phyloP scores from a whole-genome alignment of 305 asterid species.

The Fraxinus sp. region DNA sequence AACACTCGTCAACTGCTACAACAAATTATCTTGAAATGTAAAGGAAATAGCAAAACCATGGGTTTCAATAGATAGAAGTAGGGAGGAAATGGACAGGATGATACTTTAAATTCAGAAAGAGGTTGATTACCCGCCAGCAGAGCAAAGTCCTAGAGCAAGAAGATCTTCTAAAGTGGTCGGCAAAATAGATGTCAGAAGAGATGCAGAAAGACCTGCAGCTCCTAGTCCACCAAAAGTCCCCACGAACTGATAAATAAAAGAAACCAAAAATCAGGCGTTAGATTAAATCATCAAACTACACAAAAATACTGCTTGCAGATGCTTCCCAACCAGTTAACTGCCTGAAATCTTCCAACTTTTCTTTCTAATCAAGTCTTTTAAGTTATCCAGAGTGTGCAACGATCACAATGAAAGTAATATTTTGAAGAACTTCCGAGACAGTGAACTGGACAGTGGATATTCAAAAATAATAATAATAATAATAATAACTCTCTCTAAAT shows the following conservation, averaged over 20 bases:
- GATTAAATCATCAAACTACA: neutral
- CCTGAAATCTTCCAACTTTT: neutral
- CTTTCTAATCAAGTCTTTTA: neutral
- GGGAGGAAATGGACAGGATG: neutral
- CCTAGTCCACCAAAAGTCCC: conserved; percentile 89
- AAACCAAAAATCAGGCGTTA: conserved; percentile 19
- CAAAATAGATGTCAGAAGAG: conserved; percentile 84
- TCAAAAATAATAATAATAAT: neutral
- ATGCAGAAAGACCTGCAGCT: conserved; percentile 91
- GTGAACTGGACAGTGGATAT: neutral
- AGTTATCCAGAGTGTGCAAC: neutral
- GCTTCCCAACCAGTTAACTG: neutral
- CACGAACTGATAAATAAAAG: conserved; percentile 59
- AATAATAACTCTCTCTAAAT: neutral
- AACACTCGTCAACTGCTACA: neutral
- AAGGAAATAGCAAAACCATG: neutral
- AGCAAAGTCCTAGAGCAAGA: conserved; percentile 91
- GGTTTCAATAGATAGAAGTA: neutral
- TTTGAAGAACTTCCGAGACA: neutral
- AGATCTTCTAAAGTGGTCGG: conserved; percentile 87
- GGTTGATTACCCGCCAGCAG: conserved; percentile 84
- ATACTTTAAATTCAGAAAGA: conserved; percentile 17
- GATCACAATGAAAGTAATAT: neutral
- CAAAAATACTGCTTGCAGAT: neutral
- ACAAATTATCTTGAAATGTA: neutral